Percentiles rank a stretch among this genome's conserved stretches.
phyloP scores from a whole-genome alignment of 371 early-diverging fungal species.

The Mortierella sp. region DNA sequence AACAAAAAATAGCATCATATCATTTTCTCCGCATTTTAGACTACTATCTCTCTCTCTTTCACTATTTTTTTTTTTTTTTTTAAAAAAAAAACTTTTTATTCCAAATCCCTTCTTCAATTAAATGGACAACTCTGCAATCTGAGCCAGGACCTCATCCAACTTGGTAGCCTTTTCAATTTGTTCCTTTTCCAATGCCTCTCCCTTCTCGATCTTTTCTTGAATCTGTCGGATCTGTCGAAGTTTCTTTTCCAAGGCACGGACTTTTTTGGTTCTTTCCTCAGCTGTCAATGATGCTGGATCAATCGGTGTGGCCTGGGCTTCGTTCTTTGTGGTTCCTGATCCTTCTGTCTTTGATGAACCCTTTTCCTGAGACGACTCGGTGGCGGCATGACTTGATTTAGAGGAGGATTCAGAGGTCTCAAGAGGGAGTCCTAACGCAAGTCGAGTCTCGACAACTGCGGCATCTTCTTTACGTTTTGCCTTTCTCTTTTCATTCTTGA shows the following conservation, averaged over 20 bases:
- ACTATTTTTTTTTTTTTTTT: background rate
- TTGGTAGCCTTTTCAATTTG: slow-evolving; percentile 57
- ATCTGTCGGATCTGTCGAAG: slow-evolving; percentile 59
- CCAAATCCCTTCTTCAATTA: no score
- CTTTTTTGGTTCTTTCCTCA: slow-evolving; percentile 34
- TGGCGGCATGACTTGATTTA: background rate
- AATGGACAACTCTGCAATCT: slow-evolving; percentile 43
- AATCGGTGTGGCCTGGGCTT: background rate
- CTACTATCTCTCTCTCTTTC: background rate
- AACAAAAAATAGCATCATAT: background rate
- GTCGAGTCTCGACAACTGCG: background rate
- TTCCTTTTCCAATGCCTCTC: slow-evolving; percentile 52
- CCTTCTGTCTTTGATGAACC: slow-evolving; percentile 1
- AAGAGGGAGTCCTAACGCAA: slow-evolving; percentile 5
- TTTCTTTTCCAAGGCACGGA: slow-evolving; percentile 61
- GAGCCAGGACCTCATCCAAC: slow-evolving; percentile 46
- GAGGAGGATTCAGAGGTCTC: slow-evolving; percentile 4
- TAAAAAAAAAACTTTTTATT: no score
- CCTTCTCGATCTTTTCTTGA: slow-evolving; percentile 54
- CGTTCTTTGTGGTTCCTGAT: background rate
- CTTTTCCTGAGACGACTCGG: no score
- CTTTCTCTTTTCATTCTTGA: slow-evolving; percentile 51
- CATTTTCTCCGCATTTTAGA: background rate
- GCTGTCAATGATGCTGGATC: background rate
- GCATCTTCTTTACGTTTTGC: slow-evolving; percentile 44